phyloP scores from a whole-genome alignment of 371 early-diverging fungal genomes.

The Haplosporangium sp. region DNA sequence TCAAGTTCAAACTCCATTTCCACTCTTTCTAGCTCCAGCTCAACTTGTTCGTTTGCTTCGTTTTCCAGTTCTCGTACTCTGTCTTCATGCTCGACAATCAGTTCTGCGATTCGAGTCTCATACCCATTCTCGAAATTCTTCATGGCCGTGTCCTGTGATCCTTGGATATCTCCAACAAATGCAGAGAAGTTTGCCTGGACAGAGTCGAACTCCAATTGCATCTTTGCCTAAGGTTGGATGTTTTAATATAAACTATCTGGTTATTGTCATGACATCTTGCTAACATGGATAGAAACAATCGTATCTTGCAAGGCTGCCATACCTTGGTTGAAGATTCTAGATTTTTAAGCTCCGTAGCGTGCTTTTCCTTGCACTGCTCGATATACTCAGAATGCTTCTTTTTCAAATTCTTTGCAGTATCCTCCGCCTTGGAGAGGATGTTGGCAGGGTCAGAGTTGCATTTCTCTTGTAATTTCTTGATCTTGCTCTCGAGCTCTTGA shows the following conservation, averaged over 20 bases:
- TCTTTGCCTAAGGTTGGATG: slow-evolving; percentile 16
- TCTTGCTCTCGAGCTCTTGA: slow-evolving; percentile 18
- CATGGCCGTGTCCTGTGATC: slow-evolving; percentile 23
- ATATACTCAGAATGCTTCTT: slow-evolving; percentile 14
- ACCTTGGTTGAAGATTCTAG: slow-evolving; percentile 25
- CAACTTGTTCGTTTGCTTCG: slow-evolving; percentile 43
- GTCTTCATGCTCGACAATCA: slow-evolving; percentile 50
- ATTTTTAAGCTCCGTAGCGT: slow-evolving; percentile 14
- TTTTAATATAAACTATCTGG: too few relatives aligned
- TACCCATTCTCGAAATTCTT: slow-evolving; percentile 27
- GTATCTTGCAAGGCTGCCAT: background rate
- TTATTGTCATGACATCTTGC: too few relatives aligned
- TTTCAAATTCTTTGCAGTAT: slow-evolving; percentile 7
- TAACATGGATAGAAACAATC: background rate
- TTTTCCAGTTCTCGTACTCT: slow-evolving; percentile 45
- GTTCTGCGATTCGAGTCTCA: slow-evolving; percentile 47
- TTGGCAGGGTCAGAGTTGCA: slow-evolving; percentile 9
- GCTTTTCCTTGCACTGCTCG: slow-evolving; percentile 10
- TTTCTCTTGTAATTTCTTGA: slow-evolving; percentile 25
- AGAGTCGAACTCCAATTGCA: slow-evolving; percentile 32
- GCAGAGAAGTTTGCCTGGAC: slow-evolving; percentile 30
- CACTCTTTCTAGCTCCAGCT: slow-evolving; percentile 36
- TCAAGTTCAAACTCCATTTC: slow-evolving; percentile 45
- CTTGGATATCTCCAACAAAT: slow-evolving; percentile 40
- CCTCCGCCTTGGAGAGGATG: slow-evolving; percentile 12